phyloP scores from a whole-genome alignment of 495 filamentous ascomycete species.

The Trichoderma gamsii region DNA sequence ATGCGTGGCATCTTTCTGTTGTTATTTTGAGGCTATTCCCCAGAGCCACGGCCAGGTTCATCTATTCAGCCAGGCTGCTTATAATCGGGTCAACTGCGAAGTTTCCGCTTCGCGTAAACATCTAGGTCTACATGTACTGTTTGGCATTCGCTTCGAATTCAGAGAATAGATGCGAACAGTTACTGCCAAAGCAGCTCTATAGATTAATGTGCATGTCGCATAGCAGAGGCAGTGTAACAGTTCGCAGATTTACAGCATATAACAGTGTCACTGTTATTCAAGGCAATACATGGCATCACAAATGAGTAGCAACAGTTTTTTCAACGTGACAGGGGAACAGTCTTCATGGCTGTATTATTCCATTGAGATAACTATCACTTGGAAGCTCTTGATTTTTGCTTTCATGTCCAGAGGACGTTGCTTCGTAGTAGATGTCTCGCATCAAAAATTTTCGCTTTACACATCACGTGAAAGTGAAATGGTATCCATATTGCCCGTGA shows the following conservation, averaged over 20 bases:
- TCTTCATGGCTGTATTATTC: slow-evolving; percentile 15
- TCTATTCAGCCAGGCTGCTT: too few relatives aligned
- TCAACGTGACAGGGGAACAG: slow-evolving; percentile 9
- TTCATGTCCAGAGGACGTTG: background rate
- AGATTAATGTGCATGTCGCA: background rate
- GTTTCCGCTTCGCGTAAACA: too few relatives aligned
- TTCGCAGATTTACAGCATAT: background rate
- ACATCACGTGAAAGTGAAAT: slow-evolving; percentile 12
- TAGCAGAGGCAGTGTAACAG: background rate
- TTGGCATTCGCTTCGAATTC: too few relatives aligned
- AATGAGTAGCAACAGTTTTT: background rate
- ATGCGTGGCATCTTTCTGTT: too few relatives aligned
- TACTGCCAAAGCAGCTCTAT: too few relatives aligned
- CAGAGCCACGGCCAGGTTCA: too few relatives aligned
- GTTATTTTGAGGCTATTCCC: too few relatives aligned
- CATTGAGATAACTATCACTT: slow-evolving; percentile 14
- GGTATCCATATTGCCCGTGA: slow-evolving; percentile 14
- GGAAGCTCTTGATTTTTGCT: background rate
- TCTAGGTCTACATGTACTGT: too few relatives aligned
- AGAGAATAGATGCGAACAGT: too few relatives aligned
- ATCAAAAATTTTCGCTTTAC: slow-evolving; percentile 9
- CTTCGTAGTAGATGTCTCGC: slow-evolving; percentile 8
- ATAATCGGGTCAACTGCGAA: too few relatives aligned
- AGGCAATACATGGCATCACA: background rate
- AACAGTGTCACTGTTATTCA: background rate